A percentile compares a stretch with the other conserved stretches of the same genome.
Conservation (phyloP, 257 asterid genomes). For the Gynochthodes officinalis region DNA sequence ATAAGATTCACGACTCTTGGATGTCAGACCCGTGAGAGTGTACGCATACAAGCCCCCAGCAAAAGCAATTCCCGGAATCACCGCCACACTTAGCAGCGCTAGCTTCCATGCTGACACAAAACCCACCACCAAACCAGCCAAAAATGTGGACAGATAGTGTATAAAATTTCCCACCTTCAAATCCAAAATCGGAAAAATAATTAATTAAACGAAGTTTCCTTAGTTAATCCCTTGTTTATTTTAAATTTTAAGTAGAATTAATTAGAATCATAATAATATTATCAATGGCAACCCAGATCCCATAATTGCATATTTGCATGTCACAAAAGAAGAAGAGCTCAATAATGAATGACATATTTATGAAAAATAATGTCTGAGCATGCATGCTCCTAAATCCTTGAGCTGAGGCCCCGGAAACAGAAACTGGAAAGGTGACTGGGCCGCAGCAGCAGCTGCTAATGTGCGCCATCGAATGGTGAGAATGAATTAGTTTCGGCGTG, state of each 20-base stretch:
- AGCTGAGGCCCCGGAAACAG: background rate
- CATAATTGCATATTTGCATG: conserved; percentile 8
- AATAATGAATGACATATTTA: too few relatives aligned
- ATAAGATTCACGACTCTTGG: conserved; percentile 94
- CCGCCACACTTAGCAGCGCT: conserved; percentile 95
- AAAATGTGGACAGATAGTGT: conserved; percentile 90
- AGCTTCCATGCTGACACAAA: conserved; percentile 96
- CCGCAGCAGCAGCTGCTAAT: conserved; percentile 24
- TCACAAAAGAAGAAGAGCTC: background rate
- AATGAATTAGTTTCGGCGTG: conserved; percentile 13
- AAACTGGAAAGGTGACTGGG: conserved; percentile 1
- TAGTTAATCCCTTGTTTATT: too few relatives aligned
- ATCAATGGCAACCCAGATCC: too few relatives aligned
- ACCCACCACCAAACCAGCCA: conserved; percentile 99
- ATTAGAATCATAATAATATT: too few relatives aligned
- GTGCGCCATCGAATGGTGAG: conserved; percentile 22
- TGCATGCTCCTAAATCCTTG: conserved; percentile 9
- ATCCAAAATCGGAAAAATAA: background rate
- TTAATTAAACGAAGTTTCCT: too few relatives aligned
- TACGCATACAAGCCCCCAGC: conserved; percentile 95
- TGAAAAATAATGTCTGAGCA: conserved; percentile 12
- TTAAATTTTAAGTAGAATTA: too few relatives aligned
- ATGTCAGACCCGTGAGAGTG: conserved; percentile 92
- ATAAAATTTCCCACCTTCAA: conserved; percentile 93
- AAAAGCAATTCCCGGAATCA: conserved; percentile 95